Base-by-base conservation (phyloP, 2,329 filamentous ascomycete species). In the Alternaria novae-zelandiae region DNA sequence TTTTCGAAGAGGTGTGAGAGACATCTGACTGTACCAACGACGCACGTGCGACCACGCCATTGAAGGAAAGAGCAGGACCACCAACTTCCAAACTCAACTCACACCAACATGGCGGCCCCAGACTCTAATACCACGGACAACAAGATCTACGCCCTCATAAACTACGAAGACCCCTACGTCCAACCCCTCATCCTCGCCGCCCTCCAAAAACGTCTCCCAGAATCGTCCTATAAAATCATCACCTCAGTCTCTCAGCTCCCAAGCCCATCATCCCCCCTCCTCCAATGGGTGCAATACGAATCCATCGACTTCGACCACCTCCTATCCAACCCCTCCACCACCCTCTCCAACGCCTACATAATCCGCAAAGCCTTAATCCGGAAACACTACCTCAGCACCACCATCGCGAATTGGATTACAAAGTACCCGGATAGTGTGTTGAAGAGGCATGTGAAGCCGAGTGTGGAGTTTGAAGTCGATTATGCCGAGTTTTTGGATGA, bases 401-500 rank as follows among this genome's bases (percentile, higher is more conserved):
- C 94, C 0, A 88, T 97, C 21, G 87, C 91, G 50, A 90, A 92
- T 76, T 98, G 94, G 93, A 84, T 92, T 6, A 89, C 90, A 43
- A 99, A 99, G 80, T 86, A 96, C 71, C 93, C 95, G 0, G 80
- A 85, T 1, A 93, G 90, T 10, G 79, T 90, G 6, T 84, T 99
- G 12, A 85, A 83, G 61, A 82, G 83, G 2, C 91, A 96, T 74
- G 88, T 97, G 58, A 92, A 93, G 78, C 87, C 90, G 2, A 89
- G 89, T 46, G 92, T 96, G 67, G 89, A 93, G 45, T 97, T 99
- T 70, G 96, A 99, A 80, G 86, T 99, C 8, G 96, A 99, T 79
- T 99, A 96, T 77, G 94, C 94, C 1, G 96, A 99, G 82, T 99
- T 98, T 74, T 83, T 99, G 13, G 96, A 98, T 68, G 96, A 99